phyloP scores from a whole-genome alignment of 2,329 filamentous ascomycete genomes.

The Cladophialophora exuberans region DNA sequence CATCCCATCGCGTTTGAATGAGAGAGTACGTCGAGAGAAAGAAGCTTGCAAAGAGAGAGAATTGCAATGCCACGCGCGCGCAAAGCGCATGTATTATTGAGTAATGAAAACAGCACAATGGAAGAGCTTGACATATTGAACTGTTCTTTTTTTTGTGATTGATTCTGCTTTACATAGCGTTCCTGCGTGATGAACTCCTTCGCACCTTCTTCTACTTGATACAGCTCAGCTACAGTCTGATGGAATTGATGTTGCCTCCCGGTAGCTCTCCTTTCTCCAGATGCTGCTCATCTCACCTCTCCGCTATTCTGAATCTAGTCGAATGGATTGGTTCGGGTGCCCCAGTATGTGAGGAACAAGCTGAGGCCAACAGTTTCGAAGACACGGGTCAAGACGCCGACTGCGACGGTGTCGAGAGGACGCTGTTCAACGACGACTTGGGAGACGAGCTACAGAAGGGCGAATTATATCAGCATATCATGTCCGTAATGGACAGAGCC shows the following conservation, averaged over 20 bases:
- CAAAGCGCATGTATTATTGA: too few species aligned
- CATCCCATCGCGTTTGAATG: too few species aligned
- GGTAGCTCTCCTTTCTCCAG: too few species aligned
- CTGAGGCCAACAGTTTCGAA: constrained; percentile 92
- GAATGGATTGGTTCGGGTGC: constrained; percentile 91
- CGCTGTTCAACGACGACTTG: constrained; percentile 91
- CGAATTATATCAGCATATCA: not conserved
- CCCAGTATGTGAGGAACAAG: constrained; percentile 96
- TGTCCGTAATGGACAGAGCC: too few species aligned
- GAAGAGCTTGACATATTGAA: too few species aligned
- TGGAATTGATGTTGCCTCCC: not conserved
- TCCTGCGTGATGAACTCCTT: not conserved
- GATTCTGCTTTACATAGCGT: not conserved
- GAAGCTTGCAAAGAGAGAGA: too few species aligned
- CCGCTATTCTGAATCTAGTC: too few species aligned
- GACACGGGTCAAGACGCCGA: constrained; percentile 80
- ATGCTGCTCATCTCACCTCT: too few species aligned
- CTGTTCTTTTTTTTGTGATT: not conserved
- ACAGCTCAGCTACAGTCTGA: not conserved
- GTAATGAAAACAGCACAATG: too few species aligned
- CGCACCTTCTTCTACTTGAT: constrained; percentile 4
- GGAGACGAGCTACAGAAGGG: constrained; percentile 70
- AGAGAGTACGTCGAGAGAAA: too few species aligned
- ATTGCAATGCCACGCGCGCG: too few species aligned
- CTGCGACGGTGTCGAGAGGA: constrained; percentile 84